Evolutionary conservation across 805 yeast species (phyloP).

Genomic region (Starmerella vitae): DNA sequence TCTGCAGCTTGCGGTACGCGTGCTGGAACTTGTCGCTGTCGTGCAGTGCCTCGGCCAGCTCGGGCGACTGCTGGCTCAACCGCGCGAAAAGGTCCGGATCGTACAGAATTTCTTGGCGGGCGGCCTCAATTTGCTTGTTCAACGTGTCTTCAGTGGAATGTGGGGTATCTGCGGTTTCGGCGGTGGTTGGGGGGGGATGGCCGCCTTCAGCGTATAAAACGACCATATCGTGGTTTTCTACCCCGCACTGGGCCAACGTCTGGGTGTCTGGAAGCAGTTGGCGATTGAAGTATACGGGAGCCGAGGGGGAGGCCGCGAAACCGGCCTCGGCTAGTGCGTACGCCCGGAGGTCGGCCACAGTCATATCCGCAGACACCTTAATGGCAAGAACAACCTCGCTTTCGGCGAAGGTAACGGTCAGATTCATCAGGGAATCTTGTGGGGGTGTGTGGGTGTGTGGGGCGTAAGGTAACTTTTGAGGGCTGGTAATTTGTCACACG

Average conservation of each 20-base stretch:
- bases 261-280: conserved; percentile 29
- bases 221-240: conserved; percentile 48
- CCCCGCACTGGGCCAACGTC: conserved; percentile 36
- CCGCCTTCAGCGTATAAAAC: conserved; percentile 5
- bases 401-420: conserved; percentile 38
- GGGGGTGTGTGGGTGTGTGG: too few relatives aligned
- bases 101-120: conserved; percentile 27
- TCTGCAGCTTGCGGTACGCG: conserved; percentile 30
- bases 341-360: conserved; percentile 56
- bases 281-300: conserved; percentile 39
- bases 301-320: conserved; percentile 32
- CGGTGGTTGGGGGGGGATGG: not conserved
- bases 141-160: conserved; percentile 2
- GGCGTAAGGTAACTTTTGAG: too few relatives aligned
- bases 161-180: not conserved
- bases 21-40: conserved; percentile 39
- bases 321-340: conserved; percentile 58
- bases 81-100: conserved; percentile 26
- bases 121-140: conserved; percentile 23
- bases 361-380: conserved; percentile 54
- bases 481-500: too few relatives aligned
- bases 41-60: conserved; percentile 33
- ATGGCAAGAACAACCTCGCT: conserved; percentile 40
- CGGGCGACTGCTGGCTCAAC: conserved; percentile 34
- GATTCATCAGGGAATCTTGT: too few relatives aligned